Evolutionary conservation across 1,284 basidiomycete genomes (phyloP), one percentile per base, ranked within the genome.

Genomic region (Pseudozyma pruni): DNA sequence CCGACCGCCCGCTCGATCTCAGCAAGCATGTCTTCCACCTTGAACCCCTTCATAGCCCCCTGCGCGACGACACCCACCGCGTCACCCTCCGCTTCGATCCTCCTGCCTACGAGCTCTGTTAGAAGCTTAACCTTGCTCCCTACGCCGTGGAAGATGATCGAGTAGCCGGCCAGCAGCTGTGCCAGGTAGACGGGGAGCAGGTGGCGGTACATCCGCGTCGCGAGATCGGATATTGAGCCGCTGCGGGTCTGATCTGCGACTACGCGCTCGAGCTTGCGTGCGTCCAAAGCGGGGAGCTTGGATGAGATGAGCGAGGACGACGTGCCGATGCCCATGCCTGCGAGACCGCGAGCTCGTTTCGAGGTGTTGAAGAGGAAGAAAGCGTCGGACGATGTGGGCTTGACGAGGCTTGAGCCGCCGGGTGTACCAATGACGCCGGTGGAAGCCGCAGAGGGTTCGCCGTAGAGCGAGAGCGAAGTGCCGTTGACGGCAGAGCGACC

Each of bases 361-460:
- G 63, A 68, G 2, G 70, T 58, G 56, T 72, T 72, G 60, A 68
- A 63, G n/a, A 72, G 55, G 9, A 72, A 72, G 59, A 59, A 72
- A 20, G 70, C 70, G 34, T 72, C 70, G 17, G 63, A 63, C 7
- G 59, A 61, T 4, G 70, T 72, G 2, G 70, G 70, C 32, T 56
- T 68, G 37, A 72, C 51, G 19, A 72, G 45, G 22, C 19, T 52
- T 5, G 62, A 66, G 3, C 51, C 41, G 20, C 40, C 56, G 0
- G 38, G 35, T 19, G 49, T 55, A 8, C 25, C 49, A 13, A 16
- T 23, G 11, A 39, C n/a, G 29, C 13, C 25, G 10, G 25, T 20
- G 9, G 31, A 17, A n/a, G 55, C 23, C 6, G 51, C 27, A 5
- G 53, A 31, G 4, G 57, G 49, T n/a, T 46, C 44, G 29, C 55